Evolutionary conservation across 192 early-diverging fungal species (phyloP).

Genomic region (Rhizophagus clarus): DNA sequence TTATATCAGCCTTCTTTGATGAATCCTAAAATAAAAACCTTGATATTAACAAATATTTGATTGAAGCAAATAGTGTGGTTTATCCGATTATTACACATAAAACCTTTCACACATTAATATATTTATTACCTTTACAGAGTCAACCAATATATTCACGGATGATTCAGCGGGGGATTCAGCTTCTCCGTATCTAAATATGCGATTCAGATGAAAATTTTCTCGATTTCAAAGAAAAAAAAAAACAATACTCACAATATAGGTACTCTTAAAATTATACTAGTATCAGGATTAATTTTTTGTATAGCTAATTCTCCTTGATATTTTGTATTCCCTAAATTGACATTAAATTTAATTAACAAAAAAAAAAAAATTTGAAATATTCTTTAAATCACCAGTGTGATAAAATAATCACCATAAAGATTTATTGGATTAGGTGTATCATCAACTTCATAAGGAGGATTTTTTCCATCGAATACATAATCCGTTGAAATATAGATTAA

Average conservation of each 20-base stretch:
- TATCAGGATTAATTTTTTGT: conserved; percentile 48
- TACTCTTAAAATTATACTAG: conserved; percentile 75
- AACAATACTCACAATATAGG: conserved; percentile 67
- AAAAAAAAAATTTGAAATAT: not conserved
- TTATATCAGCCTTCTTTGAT: conserved; percentile 59
- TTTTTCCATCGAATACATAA: conserved; percentile 91
- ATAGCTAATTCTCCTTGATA: conserved; percentile 72
- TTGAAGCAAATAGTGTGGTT: not conserved
- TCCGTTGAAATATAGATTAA: conserved; percentile 88
- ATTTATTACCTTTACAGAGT: conserved; percentile 55
- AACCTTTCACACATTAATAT: not conserved
- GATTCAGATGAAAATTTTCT: not conserved
- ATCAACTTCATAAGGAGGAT: conserved; percentile 74
- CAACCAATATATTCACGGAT: conserved; percentile 74
- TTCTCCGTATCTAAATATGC: conserved; percentile 53
- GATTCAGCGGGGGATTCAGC: conserved; percentile 71
- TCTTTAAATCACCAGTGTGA: not conserved
- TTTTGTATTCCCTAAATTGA: conserved; percentile 64
- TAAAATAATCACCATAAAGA: conserved; percentile 64
- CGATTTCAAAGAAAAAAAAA: not conserved
- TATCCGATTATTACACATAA: too few species aligned
- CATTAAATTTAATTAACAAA: too few species aligned
- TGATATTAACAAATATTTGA: not conserved
- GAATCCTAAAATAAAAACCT: conserved; percentile 37
- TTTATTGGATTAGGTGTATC: conserved; percentile 77